Base-by-base conservation (phyloP, 1,284 basidiomycete genomes). In the Cerrena zonata region DNA sequence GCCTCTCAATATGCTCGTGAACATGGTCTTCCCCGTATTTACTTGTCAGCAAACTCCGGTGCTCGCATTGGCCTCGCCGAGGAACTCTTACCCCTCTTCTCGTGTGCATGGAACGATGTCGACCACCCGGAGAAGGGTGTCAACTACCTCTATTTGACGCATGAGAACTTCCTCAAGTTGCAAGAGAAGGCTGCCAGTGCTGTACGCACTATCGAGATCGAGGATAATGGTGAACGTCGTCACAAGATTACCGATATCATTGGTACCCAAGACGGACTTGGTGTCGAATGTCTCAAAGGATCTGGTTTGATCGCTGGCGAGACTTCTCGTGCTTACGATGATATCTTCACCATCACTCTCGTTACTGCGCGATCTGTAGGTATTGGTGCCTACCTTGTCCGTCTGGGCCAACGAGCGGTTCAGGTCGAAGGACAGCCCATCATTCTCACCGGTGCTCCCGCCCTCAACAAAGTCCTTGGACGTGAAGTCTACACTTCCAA, bases 341-440 rank as follows among this genome's bases (percentile, higher is more conserved):
- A 98, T 67, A 97, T 99, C 68, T 99, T 99, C 78, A 99, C 96
- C 47, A 94, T 98, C 68, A 99, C 96, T 19, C 85, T 99, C 63
- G 95, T 99, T 61, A 97, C 94, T 40, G 96, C 94, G 59, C 91
- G 96, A 50, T 98, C 94, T 4, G 96, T 99, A 60, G 96, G 96
- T 72, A 99, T 99, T 62, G 96, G 96, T 65, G 96, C 96, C 36
- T 99, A 99, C 71, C 89, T 99, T 51, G 94, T 99, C 51, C 93
- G 96, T 62, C 83, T 99, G 38, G 96, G 96, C 61, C 91, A 99
- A 74, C 89, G 96, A 63, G 91, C 96, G 2, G 93, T 99, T 47
- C 96, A 99, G 70, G 96, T 99, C 50, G 96, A 98, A 71, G 94
- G 95, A 45, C 95, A 98, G 65, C 96, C 96, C 1, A 97, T 99